These are phyloP conservation scores for Teratosphaeria pseudoeucalypti DNA, from an alignment of 2,329 filamentous ascomycete genomes.

Conservation along the genomic window DNA sequence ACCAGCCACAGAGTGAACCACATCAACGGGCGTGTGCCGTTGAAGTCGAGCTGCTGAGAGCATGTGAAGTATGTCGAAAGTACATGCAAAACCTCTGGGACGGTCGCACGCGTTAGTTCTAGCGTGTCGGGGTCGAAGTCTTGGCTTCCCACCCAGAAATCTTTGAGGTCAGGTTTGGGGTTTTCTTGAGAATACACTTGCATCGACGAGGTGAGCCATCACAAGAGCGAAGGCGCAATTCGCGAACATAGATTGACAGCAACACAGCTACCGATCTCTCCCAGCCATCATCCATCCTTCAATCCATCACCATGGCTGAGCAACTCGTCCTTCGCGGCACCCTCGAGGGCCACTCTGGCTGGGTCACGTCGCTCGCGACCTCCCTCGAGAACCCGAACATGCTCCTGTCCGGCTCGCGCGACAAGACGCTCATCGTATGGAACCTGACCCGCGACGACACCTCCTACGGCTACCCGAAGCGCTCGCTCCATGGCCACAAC, in stretches of 20 bases:
- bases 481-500: constrained; percentile 95
- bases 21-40: not conserved
- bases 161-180: not conserved
- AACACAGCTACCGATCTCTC: not conserved
- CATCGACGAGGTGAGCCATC: not conserved
- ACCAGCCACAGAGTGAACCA: not conserved
- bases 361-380: constrained; percentile 97
- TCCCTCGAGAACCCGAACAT: constrained; percentile 99
- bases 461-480: constrained; percentile 98
- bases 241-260: not conserved
- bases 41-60: not conserved
- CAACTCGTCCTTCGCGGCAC: constrained; percentile 35
- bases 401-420: constrained; percentile 93
- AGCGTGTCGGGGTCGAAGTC: not conserved
- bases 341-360: constrained; percentile 85
- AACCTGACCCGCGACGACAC: constrained; percentile 98
- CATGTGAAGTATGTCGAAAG: not conserved
- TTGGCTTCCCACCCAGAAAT: not conserved
- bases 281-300: not conserved
- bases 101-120: not conserved
- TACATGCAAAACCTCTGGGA: not conserved
- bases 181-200: not conserved
- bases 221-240: not conserved
- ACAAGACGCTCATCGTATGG: constrained; percentile 99
- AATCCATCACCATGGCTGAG: constrained; percentile 24